Conservation (phyloP, 164 flowering plant species). For the Stephania cephalantha region DNA sequence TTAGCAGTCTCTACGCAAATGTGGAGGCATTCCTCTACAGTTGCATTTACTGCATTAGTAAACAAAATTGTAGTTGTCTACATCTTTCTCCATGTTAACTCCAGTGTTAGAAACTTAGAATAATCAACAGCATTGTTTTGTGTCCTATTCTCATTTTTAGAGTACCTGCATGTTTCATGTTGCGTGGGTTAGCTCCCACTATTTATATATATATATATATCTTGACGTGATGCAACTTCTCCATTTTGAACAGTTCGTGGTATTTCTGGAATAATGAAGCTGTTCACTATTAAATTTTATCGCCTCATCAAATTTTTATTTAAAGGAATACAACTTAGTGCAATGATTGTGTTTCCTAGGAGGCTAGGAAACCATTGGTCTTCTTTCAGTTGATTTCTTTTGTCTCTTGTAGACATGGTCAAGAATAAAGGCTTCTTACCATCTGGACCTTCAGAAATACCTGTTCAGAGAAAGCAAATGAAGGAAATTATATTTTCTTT, state of each 20-base stretch:
- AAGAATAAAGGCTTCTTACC: slow-evolving; percentile 99
- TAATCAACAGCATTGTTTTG: background rate
- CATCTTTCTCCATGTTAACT: background rate
- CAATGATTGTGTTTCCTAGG: background rate
- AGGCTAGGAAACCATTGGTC: background rate
- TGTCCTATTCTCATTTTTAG: background rate
- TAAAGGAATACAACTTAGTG: background rate
- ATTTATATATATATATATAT: background rate
- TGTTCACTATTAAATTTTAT: background rate
- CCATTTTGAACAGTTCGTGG: background rate
- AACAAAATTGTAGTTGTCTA: background rate
- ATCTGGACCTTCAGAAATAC: slow-evolving; percentile 97
- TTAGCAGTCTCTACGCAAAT: no score
- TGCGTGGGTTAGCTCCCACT: background rate
- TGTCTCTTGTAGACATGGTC: slow-evolving; percentile 75
- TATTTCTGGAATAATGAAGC: background rate
- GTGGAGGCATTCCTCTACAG: no score
- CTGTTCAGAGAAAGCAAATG: slow-evolving; percentile 81
- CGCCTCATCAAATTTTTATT: background rate
- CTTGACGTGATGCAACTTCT: background rate
- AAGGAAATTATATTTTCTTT: slow-evolving; percentile 87
- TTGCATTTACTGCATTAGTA: no score
- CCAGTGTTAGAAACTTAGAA: background rate
- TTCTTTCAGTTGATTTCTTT: background rate
- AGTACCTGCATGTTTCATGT: background rate